Conservation (phyloP, 495 filamentous ascomycete species). For the Hypoxylon rickii region DNA sequence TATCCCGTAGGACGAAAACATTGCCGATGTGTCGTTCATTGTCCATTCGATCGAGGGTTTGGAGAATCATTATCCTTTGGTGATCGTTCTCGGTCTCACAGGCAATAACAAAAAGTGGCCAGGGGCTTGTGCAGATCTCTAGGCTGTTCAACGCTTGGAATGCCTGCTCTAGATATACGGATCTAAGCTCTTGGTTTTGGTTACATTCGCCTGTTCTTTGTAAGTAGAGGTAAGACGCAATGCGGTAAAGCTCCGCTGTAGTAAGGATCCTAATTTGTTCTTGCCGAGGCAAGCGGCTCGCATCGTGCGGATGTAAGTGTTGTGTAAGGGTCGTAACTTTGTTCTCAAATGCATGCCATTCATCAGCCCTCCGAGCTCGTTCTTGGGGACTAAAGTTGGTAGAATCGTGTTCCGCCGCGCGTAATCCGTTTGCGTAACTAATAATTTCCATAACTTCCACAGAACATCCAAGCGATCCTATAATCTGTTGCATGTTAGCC, state of each 20-base stretch:
- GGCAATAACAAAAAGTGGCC: slow-evolving; percentile 44
- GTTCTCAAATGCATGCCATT: slow-evolving; percentile 31
- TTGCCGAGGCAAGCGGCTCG: slow-evolving; percentile 15
- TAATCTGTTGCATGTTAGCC: slow-evolving; percentile 35
- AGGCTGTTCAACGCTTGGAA: slow-evolving; percentile 31
- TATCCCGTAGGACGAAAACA: slow-evolving; percentile 41
- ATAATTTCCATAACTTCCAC: slow-evolving; percentile 43
- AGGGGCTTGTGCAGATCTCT: slow-evolving; percentile 42
- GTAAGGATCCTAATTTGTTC: slow-evolving; percentile 35
- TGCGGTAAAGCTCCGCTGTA: slow-evolving; percentile 43
- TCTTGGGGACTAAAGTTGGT: slow-evolving; percentile 17
- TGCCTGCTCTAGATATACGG: slow-evolving; percentile 34
- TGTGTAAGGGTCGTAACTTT: slow-evolving; percentile 32
- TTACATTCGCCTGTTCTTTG: slow-evolving; percentile 33
- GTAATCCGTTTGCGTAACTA: slow-evolving; percentile 36
- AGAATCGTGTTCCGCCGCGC: slow-evolving; percentile 30
- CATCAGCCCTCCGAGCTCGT: slow-evolving; percentile 22
- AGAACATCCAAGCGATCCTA: slow-evolving; percentile 44
- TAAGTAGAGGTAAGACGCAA: slow-evolving; percentile 40
- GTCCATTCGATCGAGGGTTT: slow-evolving; percentile 40
- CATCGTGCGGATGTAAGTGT: slow-evolving; percentile 28
- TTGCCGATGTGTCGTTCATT: slow-evolving; percentile 42
- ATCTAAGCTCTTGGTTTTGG: slow-evolving; percentile 30
- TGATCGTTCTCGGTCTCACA: slow-evolving; percentile 43
- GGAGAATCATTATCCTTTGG: slow-evolving; percentile 40